Base-by-base conservation (phyloP, 345 rosid genomes). In the Eucalyptus cloeziana region DNA sequence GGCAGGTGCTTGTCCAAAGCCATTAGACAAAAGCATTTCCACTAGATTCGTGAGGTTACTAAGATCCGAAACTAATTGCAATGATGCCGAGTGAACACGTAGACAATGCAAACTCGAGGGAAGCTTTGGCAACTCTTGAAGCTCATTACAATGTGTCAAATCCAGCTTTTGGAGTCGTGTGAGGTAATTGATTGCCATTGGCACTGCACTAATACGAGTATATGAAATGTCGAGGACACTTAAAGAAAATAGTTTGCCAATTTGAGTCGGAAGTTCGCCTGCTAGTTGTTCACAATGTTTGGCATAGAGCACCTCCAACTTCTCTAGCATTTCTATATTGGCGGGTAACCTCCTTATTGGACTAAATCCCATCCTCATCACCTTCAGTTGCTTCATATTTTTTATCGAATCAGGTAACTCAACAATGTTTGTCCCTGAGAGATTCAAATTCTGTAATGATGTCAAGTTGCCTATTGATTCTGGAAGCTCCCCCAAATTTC, bases 221-320 rank as follows among this genome's bases (percentile, higher is more conserved):
- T 25, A 13, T 25, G 67, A 60, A 25, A 60, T 6, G n/a, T 60
- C n/a, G 0, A 60, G 1, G n/a, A 60, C 0, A 3, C 0, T 1
- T 0, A 60, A 0, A n/a, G 71, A n/a, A 0, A 31, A 64, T n/a
- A 64, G 17, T 13, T 30, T 30, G 7, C 71, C 31, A 14, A 62
- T 62, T 62, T 62, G 0, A 62, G 3, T 30, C 2, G 9, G 71
- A 13, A 62, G 33, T 62, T 62, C 71, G 3, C 33, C 33, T 62
- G 3, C 71, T 4, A 62, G 19, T 30, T 62, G 19, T 7, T 6
- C 7, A 7, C 71, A 62, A 62, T 13, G 4, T 3, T 13, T 0
- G 0, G 19, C 71, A 62, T 30, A 0, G 9, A 62, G 33, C 19
- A 7, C 71, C 71, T 62, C 71, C 71, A 62, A 62, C 33, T 31